These are phyloP conservation scores for Umbelopsis sp. DNA, from an alignment of 192 early-diverging fungal genomes.

Conservation along the genomic window DNA sequence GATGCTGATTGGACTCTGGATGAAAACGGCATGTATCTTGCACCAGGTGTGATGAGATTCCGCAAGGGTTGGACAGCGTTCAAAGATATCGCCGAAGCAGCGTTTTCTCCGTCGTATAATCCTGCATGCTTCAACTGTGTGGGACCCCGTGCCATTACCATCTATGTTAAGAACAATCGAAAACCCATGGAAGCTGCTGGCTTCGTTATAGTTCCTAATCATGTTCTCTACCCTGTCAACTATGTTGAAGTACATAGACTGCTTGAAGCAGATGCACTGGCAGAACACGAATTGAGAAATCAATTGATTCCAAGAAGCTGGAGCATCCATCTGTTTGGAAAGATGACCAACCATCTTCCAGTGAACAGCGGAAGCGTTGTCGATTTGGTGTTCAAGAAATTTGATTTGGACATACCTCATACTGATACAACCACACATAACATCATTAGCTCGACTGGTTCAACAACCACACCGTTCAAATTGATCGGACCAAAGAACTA, in stretches of 20 bases:
- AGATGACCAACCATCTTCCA: conserved; percentile 53
- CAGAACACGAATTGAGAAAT: conserved; percentile 43
- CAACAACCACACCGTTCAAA: conserved; percentile 12
- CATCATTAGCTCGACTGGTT: conserved; percentile 21
- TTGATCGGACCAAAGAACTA: conserved; percentile 35
- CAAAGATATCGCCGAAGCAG: conserved; percentile 53
- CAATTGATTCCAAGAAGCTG: conserved; percentile 43
- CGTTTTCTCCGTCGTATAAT: conserved; percentile 54
- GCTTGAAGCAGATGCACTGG: conserved; percentile 36
- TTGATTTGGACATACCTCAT: conserved; percentile 51
- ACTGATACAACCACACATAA: conserved; percentile 24
- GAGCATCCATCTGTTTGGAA: conserved; percentile 60
- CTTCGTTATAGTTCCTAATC: conserved; percentile 46
- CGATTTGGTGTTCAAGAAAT: conserved; percentile 46
- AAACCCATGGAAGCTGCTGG: conserved; percentile 46
- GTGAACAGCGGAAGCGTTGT: conserved; percentile 55
- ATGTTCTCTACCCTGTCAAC: conserved; percentile 52
- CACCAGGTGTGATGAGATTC: conserved; percentile 62
- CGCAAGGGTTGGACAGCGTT: conserved; percentile 56
- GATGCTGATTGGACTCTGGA: conserved; percentile 59
- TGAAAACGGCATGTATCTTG: conserved; percentile 52
- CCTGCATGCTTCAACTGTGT: conserved; percentile 60
- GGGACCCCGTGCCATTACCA: conserved; percentile 60
- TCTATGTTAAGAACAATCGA: conserved; percentile 51
- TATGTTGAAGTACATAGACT: conserved; percentile 49